These are phyloP conservation scores for Castanopsis chinensis DNA, from an alignment of 306 rosid species.

Conservation along the genomic window DNA sequence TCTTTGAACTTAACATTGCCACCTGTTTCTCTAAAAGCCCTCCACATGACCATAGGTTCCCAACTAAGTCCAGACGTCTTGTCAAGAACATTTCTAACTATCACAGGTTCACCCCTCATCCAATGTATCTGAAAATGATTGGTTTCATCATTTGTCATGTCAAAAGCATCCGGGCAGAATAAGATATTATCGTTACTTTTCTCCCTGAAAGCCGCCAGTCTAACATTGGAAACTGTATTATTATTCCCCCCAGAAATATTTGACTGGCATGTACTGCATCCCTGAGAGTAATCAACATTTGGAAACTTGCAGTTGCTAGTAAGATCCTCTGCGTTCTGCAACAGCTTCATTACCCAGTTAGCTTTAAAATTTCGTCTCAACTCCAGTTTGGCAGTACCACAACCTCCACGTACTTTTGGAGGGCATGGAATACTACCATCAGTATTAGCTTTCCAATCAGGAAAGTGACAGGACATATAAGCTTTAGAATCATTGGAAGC, in stretches of 20 bases:
- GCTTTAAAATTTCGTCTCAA: conserved; percentile 48
- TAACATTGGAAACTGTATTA: conserved; percentile 24
- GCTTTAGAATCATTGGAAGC: no score
- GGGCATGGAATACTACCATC: conserved; percentile 58
- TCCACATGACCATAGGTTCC: conserved; percentile 80
- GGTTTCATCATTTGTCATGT: conserved; percentile 30
- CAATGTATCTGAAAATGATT: conserved; percentile 63
- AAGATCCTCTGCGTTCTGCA: conserved; percentile 37
- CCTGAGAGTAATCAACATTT: conserved; percentile 34
- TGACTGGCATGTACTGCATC: conserved; percentile 39
- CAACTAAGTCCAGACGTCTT: conserved; percentile 66
- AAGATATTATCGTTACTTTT: conserved; percentile 44
- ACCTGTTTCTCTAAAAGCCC: conserved; percentile 40
- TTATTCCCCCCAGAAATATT: conserved; percentile 20
- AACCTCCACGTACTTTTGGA: conserved; percentile 51
- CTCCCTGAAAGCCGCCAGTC: conserved; percentile 54
- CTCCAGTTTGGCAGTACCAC: conserved; percentile 42
- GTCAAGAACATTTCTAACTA: conserved; percentile 47
- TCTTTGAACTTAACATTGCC: not conserved
- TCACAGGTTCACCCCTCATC: conserved; percentile 62
- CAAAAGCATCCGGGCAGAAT: conserved; percentile 48
- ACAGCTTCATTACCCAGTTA: conserved; percentile 48
- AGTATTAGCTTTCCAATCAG: conserved; percentile 44
- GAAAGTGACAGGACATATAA: conserved; percentile 2
- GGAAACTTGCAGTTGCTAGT: conserved; percentile 37